Evolutionary conservation across 257 asterid genomes (phyloP).

Genomic region (Striga asiatica): DNA sequence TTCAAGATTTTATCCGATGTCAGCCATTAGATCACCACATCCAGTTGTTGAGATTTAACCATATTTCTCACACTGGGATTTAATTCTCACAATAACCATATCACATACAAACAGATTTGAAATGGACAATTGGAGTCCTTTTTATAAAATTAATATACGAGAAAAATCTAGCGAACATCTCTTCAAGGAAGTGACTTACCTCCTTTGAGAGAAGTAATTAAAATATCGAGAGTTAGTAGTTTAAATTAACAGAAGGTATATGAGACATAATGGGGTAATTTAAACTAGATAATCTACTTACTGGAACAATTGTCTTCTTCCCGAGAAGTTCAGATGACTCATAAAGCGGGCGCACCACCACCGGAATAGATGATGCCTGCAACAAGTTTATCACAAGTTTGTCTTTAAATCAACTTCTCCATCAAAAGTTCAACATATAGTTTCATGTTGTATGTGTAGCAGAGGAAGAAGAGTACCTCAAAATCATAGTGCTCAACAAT

Average conservation of each 20-base stretch:
- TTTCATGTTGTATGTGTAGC: conserved; percentile 1
- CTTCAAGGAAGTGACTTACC: background rate
- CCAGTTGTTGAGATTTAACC: too few relatives aligned
- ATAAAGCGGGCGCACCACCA: conserved; percentile 34
- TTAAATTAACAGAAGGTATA: background rate
- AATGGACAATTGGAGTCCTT: too few relatives aligned
- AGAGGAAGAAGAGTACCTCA: conserved; percentile 23
- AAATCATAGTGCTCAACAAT: conserved; percentile 34
- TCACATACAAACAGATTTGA: too few relatives aligned
- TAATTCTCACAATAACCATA: too few relatives aligned
- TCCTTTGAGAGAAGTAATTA: background rate
- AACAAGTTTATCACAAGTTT: background rate
- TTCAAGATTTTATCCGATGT: too few relatives aligned
- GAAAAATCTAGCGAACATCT: too few relatives aligned
- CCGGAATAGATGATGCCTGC: conserved; percentile 43
- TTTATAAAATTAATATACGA: too few relatives aligned
- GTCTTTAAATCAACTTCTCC: background rate
- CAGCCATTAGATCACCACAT: too few relatives aligned
- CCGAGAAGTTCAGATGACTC: conserved; percentile 34
- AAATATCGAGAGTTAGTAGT: background rate
- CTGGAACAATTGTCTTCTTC: conserved; percentile 24
- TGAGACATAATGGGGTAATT: background rate
- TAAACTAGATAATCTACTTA: conserved; percentile 15
- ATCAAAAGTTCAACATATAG: background rate
- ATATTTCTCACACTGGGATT: too few relatives aligned